Base-by-base conservation (phyloP, 805 yeast genomes). In the Cyberlindnera subsufficiens region DNA sequence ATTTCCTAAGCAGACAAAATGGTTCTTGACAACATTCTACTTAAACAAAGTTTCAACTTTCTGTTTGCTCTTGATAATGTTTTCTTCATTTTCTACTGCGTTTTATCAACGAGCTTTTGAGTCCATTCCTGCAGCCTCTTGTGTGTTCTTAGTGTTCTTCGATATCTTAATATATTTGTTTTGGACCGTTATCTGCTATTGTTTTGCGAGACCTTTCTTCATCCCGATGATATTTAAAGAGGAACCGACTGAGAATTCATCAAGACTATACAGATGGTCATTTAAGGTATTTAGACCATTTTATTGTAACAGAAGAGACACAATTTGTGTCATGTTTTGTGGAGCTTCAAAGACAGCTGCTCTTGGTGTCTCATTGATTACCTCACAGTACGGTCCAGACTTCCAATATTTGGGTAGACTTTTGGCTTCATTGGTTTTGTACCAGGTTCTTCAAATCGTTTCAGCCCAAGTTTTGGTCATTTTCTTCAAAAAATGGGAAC, bases 311-410 rank as follows among this genome's bases (percentile, higher is more conserved):
- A 76, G 81, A 51, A 61, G 68, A 40, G 96, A 89, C 55, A 77
- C 96, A 0, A 86, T 86, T 30, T 72, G 90, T 11, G 74, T 89
- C 39, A 75, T 88, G 83, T 71, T 87, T 45, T 86, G 96, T 63
- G 96, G 95, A 8, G 91, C 95, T 5, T 96, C 96, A 2, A 89
- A 88, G 62, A 88, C 96, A 1, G 96, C 95, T 0, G 96, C 96
- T 0, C 68, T 88, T 39, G 96, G 96, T 31, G 95, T 88, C 4
- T 84, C 95, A 1, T 67, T 88, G 39, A 71, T 84, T n/a, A 71
- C 89, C 1, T 77, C 91, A 0, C 91, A 85, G 59, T 88, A 86
- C 59, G 95, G 95, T 14, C 63, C 75, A 5, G 55, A 71, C 36
- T 77, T 75, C 53, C 68, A 72, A 9, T 68, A 78, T 51, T 65